A percentile compares a stretch with the other conserved stretches of the same genome.
Conservation (phyloP, 768 basidiomycete genomes). For the Leccinum truebloodii region DNA sequence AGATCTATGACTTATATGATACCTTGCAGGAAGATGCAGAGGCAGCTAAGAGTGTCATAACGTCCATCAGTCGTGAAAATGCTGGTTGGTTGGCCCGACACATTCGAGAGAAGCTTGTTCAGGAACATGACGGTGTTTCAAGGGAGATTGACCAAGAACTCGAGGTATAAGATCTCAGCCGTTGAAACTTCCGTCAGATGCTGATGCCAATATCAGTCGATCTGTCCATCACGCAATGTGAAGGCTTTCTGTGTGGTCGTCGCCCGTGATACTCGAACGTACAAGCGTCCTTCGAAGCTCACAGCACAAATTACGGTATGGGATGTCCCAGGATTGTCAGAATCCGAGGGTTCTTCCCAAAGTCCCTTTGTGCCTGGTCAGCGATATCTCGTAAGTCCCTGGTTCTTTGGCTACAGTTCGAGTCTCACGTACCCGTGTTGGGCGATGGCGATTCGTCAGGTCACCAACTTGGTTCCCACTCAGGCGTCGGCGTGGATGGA, state of each 20-base stretch:
- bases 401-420: neutral
- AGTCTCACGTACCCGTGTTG: neutral
- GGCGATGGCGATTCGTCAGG: slow-evolving; percentile 5
- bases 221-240: slow-evolving; percentile 74
- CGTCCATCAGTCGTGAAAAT: slow-evolving; percentile 42
- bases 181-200: neutral
- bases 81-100: slow-evolving; percentile 66
- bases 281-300: slow-evolving; percentile 52
- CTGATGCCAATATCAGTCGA: slow-evolving; percentile 37
- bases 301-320: slow-evolving; percentile 81
- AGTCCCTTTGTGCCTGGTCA: slow-evolving; percentile 62
- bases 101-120: slow-evolving; percentile 47
- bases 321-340: slow-evolving; percentile 61
- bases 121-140: slow-evolving; percentile 49
- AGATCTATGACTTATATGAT: slow-evolving; percentile 59
- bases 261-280: slow-evolving; percentile 61
- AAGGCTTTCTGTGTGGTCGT: slow-evolving; percentile 75
- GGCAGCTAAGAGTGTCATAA: slow-evolving; percentile 45
- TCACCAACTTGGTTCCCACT: slow-evolving; percentile 72
- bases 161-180: slow-evolving; percentile 46
- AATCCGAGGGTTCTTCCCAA: slow-evolving; percentile 50
- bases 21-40: slow-evolving; percentile 57
- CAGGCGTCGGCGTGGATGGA: slow-evolving; percentile 74
- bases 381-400: slow-evolving; percentile 59
- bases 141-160: slow-evolving; percentile 75